phyloP scores from a whole-genome alignment of 331 rosid species.

The Quercus phellos region DNA sequence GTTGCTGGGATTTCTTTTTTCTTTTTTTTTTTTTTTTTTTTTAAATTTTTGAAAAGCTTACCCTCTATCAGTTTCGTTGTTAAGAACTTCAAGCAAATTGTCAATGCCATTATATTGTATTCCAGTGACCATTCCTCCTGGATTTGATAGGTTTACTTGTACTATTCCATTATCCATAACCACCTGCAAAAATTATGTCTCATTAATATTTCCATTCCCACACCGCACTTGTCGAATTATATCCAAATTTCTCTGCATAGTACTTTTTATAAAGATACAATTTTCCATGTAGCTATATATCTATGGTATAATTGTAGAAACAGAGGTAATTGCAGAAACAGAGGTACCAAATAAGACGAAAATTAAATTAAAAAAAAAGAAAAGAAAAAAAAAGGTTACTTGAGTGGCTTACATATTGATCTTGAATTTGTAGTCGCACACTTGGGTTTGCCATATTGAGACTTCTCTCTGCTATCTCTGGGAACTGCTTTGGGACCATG shows the following conservation, averaged over 20 bases:
- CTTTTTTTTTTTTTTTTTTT: not conserved
- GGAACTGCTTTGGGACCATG: not conserved
- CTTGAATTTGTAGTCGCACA: conserved; percentile 57
- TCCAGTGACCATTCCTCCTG: conserved; percentile 64
- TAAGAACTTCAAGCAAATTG: conserved; percentile 70
- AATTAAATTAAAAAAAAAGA: not conserved
- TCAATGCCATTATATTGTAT: conserved; percentile 64
- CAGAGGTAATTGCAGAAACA: too few species aligned
- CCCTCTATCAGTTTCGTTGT: conserved; percentile 64
- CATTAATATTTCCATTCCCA: not conserved
- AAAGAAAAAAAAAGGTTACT: not conserved
- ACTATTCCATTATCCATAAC: conserved; percentile 78
- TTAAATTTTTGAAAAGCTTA: not conserved
- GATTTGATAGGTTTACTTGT: conserved; percentile 65
- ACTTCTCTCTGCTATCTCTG: conserved; percentile 18
- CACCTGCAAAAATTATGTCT: conserved; percentile 37
- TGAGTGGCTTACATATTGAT: conserved; percentile 50
- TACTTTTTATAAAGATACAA: not conserved
- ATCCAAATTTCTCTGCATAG: too few species aligned
- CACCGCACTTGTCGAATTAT: not conserved
- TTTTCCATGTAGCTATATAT: too few species aligned
- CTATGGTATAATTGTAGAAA: too few species aligned
- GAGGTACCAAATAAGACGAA: too few species aligned
- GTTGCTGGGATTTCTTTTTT: too few species aligned
- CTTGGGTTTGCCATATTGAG: conserved; percentile 30